Percentiles rank a stretch among this genome's conserved stretches.
Conservation (phyloP, 2,329 filamentous ascomycete species). For the Didymosphaeria variabile region DNA sequence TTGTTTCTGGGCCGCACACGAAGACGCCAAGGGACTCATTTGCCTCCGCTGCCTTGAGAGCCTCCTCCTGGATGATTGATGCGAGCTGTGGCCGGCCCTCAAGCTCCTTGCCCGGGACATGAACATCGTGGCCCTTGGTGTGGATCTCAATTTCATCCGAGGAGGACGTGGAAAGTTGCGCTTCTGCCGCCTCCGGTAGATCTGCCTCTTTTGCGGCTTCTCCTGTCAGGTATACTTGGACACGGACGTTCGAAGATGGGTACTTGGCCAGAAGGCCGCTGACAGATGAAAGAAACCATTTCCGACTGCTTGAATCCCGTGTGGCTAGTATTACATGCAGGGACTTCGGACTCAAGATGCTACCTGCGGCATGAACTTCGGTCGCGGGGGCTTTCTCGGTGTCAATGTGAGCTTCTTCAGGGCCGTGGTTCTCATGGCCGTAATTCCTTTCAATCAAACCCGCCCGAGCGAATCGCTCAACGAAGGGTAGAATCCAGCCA, state of each 20-base stretch:
- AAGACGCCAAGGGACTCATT: neutral
- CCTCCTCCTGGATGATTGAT: slow-evolving; percentile 35
- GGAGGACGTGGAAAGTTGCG: slow-evolving; percentile 25
- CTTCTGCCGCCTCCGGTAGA: neutral
- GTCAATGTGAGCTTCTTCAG: neutral
- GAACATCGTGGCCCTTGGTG: neutral
- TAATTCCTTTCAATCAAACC: neutral
- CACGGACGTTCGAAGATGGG: slow-evolving; percentile 23
- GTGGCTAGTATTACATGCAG: neutral
- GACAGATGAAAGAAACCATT: neutral
- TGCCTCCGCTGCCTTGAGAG: slow-evolving; percentile 19
- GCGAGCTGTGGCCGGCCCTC: slow-evolving; percentile 48
- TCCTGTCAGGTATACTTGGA: slow-evolving; percentile 40
- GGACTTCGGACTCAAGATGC: neutral
- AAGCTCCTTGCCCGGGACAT: slow-evolving; percentile 26
- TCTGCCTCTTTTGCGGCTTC: slow-evolving; percentile 25
- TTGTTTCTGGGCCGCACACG: neutral
- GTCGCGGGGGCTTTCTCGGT: neutral
- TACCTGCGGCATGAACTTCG: neutral
- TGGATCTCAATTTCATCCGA: slow-evolving; percentile 30
- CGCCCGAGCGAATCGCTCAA: slow-evolving; percentile 46
- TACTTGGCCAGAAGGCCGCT: slow-evolving; percentile 31
- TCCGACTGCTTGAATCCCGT: neutral
- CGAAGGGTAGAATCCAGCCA: slow-evolving; percentile 61
- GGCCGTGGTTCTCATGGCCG: neutral